A percentile compares a stretch with the other conserved stretches of the same genome.
Evolutionary conservation across 148 eudicot genomes (phyloP).

Genomic region (Nepenthes mirabilis): DNA sequence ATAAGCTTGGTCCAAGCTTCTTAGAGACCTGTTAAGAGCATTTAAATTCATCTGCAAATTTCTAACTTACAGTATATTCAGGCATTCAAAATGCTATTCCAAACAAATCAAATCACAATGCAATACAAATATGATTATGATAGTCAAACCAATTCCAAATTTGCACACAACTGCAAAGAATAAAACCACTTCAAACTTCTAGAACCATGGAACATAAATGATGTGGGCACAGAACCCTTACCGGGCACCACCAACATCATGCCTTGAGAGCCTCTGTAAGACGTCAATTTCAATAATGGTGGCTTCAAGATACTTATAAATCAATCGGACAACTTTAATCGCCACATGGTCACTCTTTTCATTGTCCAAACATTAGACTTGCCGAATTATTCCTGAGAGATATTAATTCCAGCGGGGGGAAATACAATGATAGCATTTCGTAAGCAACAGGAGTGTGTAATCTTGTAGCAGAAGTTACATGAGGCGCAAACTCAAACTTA

Average conservation of each 20-base stretch:
- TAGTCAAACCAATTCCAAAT: constrained; percentile 82
- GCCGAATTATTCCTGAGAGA: constrained; percentile 92
- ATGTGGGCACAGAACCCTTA: constrained; percentile 14
- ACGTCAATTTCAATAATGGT: constrained; percentile 83
- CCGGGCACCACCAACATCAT: constrained; percentile 49
- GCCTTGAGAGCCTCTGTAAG: constrained; percentile 57
- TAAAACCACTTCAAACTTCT: constrained; percentile 23
- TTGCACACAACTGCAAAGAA: constrained; percentile 79
- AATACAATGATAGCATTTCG: neutral
- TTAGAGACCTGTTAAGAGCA: constrained; percentile 86
- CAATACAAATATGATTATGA: constrained; percentile 88
- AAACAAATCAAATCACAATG: constrained; percentile 26
- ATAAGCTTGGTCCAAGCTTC: constrained; percentile 99
- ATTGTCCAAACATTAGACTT: constrained; percentile 75
- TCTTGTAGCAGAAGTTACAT: no score
- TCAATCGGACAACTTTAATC: constrained; percentile 72
- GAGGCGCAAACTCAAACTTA: neutral
- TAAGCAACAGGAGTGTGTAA: neutral
- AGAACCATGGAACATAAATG: constrained; percentile 1
- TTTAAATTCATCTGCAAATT: constrained; percentile 29
- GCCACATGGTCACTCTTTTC: constrained; percentile 67
- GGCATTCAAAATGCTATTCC: constrained; percentile 15
- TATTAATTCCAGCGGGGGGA: constrained; percentile 5
- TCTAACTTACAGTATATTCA: constrained; percentile 30
- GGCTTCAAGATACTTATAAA: constrained; percentile 73